Base-by-base conservation (phyloP, 1,284 basidiomycete species). In the Erythrobasidium hasegawianum region DNA sequence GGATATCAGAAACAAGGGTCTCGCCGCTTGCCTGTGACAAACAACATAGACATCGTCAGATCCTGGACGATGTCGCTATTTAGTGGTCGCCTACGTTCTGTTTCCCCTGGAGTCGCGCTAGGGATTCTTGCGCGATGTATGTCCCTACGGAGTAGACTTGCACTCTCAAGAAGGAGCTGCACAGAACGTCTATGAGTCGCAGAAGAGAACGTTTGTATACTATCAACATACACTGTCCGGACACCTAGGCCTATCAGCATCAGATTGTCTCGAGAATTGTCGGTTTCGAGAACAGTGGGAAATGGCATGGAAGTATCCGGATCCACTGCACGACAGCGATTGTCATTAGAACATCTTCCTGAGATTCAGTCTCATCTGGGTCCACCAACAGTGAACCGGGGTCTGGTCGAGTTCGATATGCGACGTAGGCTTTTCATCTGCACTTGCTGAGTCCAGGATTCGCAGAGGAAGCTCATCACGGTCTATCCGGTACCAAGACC, bases 1-100 rank as follows among this genome's bases (percentile, higher is more conserved):
- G 79, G 54, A 90, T 77, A 59, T 90, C 83, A 67, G 86, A 78
- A 47, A 84, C 79, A 27, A 89, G 81, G 74, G 87, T 87, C 72
- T 89, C 85, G 27, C 89, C 85, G 50, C 52, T 18, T 16, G 43
- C 45, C 18, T 65, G 22, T 18, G 24, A 10, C 26, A 52, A 9
- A 13, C 45, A 54, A 29, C 3, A 18, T n/a, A 38, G 14, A 24
- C 14, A 38, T 18, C 5, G 20, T 56, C 3, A 53, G 50, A 3
- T 24, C 8, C 13, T 3, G 50, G 24, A 27, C 50, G 16, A 8
- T 16, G 18, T 54, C 29, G n/a, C 10, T 5, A 22, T 3, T 14
- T 4, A 22, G 33, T 2, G 27, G 9, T 40, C 27, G 27, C 52
- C 8, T 39, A 64, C 61, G 40, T 56, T 22, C 38, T 40, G 27